Percentiles rank a stretch among this genome's conserved stretches.
Conservation (phyloP, 2,329 filamentous ascomycete species). For the Metarhizium sp. region DNA sequence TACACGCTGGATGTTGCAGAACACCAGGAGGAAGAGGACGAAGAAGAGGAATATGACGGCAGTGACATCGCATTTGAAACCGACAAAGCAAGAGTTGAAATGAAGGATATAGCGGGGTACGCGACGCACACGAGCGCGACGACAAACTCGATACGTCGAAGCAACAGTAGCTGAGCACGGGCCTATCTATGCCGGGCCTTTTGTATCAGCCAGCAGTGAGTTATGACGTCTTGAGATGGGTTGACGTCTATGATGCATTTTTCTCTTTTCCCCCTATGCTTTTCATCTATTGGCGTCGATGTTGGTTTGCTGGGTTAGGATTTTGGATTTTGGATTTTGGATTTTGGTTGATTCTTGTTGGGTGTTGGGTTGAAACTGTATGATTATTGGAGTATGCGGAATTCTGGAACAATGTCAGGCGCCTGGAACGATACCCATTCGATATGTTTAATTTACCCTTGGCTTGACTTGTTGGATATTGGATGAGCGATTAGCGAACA, state of each 20-base stretch:
- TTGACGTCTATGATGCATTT: no score
- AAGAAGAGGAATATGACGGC: slow-evolving; percentile 16
- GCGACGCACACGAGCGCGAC: slow-evolving; percentile 10
- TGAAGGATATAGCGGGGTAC: slow-evolving; percentile 27
- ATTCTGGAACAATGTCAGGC: slow-evolving; percentile 3
- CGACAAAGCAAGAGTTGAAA: slow-evolving; percentile 28
- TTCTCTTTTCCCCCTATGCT: not conserved
- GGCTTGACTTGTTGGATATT: not conserved
- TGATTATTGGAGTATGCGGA: not conserved
- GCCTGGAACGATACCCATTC: slow-evolving; percentile 11
- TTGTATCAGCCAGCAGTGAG: no score
- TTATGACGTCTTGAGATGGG: no score
- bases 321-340: no score
- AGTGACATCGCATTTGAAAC: slow-evolving; percentile 23
- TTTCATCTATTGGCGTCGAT: slow-evolving; percentile 1
- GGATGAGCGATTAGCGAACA: not conserved
- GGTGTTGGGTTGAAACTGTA: not conserved
- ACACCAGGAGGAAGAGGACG: slow-evolving; percentile 16
- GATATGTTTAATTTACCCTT: not conserved
- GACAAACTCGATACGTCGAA: not conserved
- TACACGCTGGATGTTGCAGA: slow-evolving; percentile 30
- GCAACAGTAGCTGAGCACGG: not conserved
- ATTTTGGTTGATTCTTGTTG: not conserved
- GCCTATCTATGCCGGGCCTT: not conserved
- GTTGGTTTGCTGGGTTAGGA: not conserved